phyloP scores from a whole-genome alignment of 306 rosid genomes.

The Dryas alaskensis region DNA sequence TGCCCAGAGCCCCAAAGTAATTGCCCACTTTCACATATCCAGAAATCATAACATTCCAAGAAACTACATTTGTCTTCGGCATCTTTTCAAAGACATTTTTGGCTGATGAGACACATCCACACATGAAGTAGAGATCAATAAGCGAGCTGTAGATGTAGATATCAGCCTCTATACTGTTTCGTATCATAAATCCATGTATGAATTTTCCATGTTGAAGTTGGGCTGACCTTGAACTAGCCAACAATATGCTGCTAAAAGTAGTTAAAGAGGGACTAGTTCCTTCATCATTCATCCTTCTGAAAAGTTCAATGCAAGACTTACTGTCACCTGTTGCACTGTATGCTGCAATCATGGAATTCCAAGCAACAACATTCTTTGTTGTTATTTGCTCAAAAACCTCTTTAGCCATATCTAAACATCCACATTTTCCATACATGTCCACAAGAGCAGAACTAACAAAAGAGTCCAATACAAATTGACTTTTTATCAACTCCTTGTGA shows the following conservation, averaged over 20 bases:
- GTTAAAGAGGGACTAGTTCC: slow-evolving; percentile 57
- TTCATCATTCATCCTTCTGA: slow-evolving; percentile 59
- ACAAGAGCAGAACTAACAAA: slow-evolving; percentile 65
- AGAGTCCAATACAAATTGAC: slow-evolving; percentile 36
- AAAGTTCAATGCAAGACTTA: slow-evolving; percentile 55
- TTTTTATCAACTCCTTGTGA: slow-evolving; percentile 49
- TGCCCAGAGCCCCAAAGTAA: slow-evolving; percentile 52
- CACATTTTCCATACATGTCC: slow-evolving; percentile 88
- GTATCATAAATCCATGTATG: slow-evolving; percentile 59
- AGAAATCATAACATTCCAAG: slow-evolving; percentile 82
- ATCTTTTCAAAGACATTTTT: slow-evolving; percentile 48
- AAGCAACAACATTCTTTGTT: slow-evolving; percentile 58
- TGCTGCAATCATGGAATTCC: slow-evolving; percentile 72
- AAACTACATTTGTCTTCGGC: slow-evolving; percentile 42
- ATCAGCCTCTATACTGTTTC: slow-evolving; percentile 52
- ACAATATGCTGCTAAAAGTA: slow-evolving; percentile 58
- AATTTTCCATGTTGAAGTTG: slow-evolving; percentile 55
- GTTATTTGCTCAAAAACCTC: slow-evolving; percentile 67
- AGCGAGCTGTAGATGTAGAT: slow-evolving; percentile 52
- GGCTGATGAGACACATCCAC: slow-evolving; percentile 59
- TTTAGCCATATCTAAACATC: slow-evolving; percentile 55
- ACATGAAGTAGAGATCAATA: slow-evolving; percentile 67
- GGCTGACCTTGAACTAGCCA: slow-evolving; percentile 59
- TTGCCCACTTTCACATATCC: slow-evolving; percentile 58
- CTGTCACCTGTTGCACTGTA: slow-evolving; percentile 67